These are phyloP conservation scores for Podila horticola DNA, from an alignment of 192 early-diverging fungal species.

Conservation along the genomic window DNA sequence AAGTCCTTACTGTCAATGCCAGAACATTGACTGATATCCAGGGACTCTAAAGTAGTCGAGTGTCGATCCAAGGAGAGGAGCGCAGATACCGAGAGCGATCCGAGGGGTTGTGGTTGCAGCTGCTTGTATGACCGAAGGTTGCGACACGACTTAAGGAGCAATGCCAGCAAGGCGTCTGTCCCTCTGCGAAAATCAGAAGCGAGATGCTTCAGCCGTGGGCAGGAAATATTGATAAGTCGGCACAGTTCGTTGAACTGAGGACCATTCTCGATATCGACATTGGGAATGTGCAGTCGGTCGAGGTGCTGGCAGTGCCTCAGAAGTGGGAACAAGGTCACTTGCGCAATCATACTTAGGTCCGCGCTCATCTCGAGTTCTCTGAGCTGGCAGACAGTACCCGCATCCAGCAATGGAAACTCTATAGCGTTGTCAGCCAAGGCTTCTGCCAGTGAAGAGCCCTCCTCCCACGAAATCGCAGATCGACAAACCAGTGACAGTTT, in stretches of 20 bases:
- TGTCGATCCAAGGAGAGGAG: slow-evolving; percentile 9
- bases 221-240: not conserved
- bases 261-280: not conserved
- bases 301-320: slow-evolving; percentile 10
- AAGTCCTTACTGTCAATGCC: slow-evolving; percentile 16
- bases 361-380: slow-evolving; percentile 11
- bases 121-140: not conserved
- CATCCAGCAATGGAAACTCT: not conserved
- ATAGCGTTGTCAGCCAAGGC: not conserved
- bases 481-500: slow-evolving; percentile 15
- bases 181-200: not conserved
- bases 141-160: slow-evolving; percentile 4
- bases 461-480: not conserved
- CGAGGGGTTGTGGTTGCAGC: not conserved
- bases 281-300: slow-evolving; percentile 7
- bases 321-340: not conserved
- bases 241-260: not conserved
- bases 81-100: not conserved
- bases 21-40: slow-evolving; percentile 2
- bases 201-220: slow-evolving; percentile 12
- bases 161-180: slow-evolving; percentile 1
- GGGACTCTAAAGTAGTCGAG: slow-evolving; percentile 12
- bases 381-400: not conserved
- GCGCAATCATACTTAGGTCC: not conserved
- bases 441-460: not conserved